Conservation (phyloP, 2,329 filamentous ascomycete genomes). For the Lecanicillium sp. region DNA sequence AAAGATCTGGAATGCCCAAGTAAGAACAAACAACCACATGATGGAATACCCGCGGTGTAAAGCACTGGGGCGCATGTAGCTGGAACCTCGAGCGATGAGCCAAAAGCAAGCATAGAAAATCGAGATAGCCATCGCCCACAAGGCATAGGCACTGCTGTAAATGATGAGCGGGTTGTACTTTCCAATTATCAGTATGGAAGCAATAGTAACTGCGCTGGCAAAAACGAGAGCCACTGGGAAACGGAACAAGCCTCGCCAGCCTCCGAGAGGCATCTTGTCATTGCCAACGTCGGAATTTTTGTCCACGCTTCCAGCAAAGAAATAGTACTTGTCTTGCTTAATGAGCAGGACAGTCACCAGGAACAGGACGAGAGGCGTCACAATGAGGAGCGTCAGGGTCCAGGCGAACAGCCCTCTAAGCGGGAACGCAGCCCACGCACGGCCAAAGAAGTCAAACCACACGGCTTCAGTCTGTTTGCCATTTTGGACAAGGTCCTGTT, state of each 20-base stretch:
- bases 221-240: conserved; percentile 69
- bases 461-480: conserved; percentile 63
- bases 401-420: conserved; percentile 81
- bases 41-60: conserved; percentile 74
- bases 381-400: conserved; percentile 74
- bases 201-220: conserved; percentile 60
- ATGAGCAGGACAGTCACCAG: conserved; percentile 60
- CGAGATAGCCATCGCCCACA: conserved; percentile 78
- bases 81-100: conserved; percentile 71
- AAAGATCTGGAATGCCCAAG: conserved; percentile 64
- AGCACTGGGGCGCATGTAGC: conserved; percentile 75
- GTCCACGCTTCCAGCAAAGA: conserved; percentile 58
- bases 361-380: conserved; percentile 65
- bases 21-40: conserved; percentile 73
- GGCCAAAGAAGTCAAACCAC: conserved; percentile 91
- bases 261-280: conserved; percentile 57
- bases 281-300: conserved; percentile 50
- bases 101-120: conserved; percentile 75
- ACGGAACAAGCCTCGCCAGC: conserved; percentile 75
- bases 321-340: conserved; percentile 75
- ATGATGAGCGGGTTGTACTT: conserved; percentile 85
- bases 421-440: conserved; percentile 66
- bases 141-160: conserved; percentile 81
- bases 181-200: conserved; percentile 63
- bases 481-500: conserved; percentile 54